Conservation (phyloP, 2,329 filamentous ascomycete genomes). For the Penicillium sp. region DNA sequence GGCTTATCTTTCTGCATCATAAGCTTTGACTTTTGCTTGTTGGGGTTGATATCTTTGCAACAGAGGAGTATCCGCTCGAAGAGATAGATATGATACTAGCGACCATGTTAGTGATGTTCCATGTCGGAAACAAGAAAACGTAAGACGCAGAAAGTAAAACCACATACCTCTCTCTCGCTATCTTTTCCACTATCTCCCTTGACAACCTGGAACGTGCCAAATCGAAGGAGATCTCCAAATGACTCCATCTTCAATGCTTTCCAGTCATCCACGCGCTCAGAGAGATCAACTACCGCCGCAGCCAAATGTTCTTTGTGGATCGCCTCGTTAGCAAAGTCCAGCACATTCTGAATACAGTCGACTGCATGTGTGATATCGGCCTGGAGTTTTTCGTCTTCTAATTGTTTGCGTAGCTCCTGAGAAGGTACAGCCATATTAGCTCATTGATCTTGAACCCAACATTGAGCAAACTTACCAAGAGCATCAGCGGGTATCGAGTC, state of each 20-base stretch:
- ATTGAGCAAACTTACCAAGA: constrained; percentile 61
- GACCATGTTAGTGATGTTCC: constrained; percentile 16
- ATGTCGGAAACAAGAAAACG: not conserved
- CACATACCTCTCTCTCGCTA: constrained; percentile 78
- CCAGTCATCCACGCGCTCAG: constrained; percentile 88
- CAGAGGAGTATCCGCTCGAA: constrained; percentile 94
- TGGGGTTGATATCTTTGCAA: constrained; percentile 89
- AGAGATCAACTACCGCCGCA: constrained; percentile 79
- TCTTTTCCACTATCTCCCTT: constrained; percentile 75
- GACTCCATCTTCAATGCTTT: constrained; percentile 85
- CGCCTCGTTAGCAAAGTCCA: constrained; percentile 83
- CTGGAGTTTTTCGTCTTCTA: constrained; percentile 66
- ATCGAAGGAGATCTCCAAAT: constrained; percentile 85
- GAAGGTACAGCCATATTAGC: constrained; percentile 2
- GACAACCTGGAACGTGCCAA: constrained; percentile 86
- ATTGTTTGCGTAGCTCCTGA: constrained; percentile 83
- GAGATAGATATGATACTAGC: constrained; percentile 91
- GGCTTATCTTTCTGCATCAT: constrained; percentile 67
- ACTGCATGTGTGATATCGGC: constrained; percentile 73
- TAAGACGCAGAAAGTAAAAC: constrained; percentile 1
- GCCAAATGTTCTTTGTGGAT: constrained; percentile 83
- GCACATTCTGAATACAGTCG: constrained; percentile 74
- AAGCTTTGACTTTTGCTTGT: constrained; percentile 70
- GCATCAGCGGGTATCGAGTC: constrained; percentile 87
- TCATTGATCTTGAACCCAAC: not conserved